Conservation (phyloP, 148 eudicot species). For the Rhododendron ovatum region DNA sequence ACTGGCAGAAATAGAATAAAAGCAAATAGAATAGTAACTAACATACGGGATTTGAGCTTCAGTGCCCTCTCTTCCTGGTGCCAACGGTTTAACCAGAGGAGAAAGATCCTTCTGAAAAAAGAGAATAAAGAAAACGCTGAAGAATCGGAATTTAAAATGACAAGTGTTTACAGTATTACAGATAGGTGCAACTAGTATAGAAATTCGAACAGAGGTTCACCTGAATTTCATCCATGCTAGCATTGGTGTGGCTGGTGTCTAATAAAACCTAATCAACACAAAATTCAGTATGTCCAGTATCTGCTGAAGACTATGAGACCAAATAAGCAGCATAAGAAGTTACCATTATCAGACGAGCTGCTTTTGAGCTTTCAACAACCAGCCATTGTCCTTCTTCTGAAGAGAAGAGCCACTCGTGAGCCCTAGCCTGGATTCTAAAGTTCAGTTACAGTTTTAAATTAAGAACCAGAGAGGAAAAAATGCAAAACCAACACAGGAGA, state of each 20-base stretch:
- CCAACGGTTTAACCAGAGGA: conserved; percentile 77
- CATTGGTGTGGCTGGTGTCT: conserved; percentile 61
- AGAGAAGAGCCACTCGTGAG: conserved; percentile 82
- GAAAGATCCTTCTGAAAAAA: conserved; percentile 81
- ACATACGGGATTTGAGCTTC: conserved; percentile 88
- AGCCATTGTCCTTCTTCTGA: conserved; percentile 98
- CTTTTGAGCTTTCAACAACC: conserved; percentile 84
- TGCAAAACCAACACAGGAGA: not conserved
- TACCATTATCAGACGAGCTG: conserved; percentile 89
- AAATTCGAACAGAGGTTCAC: conserved; percentile 25
- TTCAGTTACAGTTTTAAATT: conserved; percentile 10
- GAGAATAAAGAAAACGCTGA: not conserved
- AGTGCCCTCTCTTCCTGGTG: conserved; percentile 44
- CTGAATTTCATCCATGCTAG: conserved; percentile 79
- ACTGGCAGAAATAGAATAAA: not conserved
- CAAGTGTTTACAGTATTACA: not conserved
- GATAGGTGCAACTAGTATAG: not conserved
- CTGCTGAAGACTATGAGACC: not conserved
- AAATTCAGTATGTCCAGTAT: conserved; percentile 1
- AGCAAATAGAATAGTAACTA: conserved; percentile 20
- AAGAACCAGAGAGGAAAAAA: conserved; percentile 1
- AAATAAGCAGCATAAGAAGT: not conserved
- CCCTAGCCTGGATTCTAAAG: conserved; percentile 57
- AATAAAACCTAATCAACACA: conserved; percentile 52
- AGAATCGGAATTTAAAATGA: not conserved